phyloP scores from a whole-genome alignment of 164 flowering plant genomes.

The Saururus chinensis region DNA sequence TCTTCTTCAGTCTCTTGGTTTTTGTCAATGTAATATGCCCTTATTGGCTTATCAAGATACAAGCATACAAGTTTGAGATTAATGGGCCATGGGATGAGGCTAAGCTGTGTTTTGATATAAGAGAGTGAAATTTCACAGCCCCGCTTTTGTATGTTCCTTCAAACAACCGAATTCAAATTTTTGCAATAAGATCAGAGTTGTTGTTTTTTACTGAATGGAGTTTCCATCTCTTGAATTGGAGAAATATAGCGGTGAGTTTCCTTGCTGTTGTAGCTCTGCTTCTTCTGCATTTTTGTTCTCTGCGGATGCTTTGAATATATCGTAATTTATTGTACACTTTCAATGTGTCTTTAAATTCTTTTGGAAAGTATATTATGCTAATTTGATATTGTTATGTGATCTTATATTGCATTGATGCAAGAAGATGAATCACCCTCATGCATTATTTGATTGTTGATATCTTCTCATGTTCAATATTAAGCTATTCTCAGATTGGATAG shows the following conservation, averaged over 20 bases:
- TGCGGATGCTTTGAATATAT: background rate
- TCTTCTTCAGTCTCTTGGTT: slow-evolving; percentile 45
- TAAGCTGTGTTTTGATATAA: slow-evolving; percentile 84
- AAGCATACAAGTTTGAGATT: slow-evolving; percentile 92
- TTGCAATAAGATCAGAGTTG: no score
- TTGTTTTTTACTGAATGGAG: background rate
- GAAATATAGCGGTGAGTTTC: background rate
- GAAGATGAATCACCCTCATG: no score
- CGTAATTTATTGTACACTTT: no score
- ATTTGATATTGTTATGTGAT: no score
- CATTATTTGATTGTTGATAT: no score
- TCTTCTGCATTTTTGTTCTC: background rate
- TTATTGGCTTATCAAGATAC: slow-evolving; percentile 84
- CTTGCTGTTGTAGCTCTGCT: background rate
- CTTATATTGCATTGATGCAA: no score
- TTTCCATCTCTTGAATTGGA: background rate
- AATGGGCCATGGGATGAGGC: slow-evolving; percentile 99
- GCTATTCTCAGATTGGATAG: no score
- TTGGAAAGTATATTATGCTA: background rate
- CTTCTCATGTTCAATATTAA: no score
- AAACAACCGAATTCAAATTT: background rate
- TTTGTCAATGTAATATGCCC: slow-evolving; percentile 76
- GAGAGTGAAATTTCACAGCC: slow-evolving; percentile 32
- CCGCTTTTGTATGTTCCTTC: background rate
- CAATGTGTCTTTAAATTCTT: background rate